Conservation (phyloP, 192 early-diverging fungal species). For the Entophlyctis helioformis region DNA sequence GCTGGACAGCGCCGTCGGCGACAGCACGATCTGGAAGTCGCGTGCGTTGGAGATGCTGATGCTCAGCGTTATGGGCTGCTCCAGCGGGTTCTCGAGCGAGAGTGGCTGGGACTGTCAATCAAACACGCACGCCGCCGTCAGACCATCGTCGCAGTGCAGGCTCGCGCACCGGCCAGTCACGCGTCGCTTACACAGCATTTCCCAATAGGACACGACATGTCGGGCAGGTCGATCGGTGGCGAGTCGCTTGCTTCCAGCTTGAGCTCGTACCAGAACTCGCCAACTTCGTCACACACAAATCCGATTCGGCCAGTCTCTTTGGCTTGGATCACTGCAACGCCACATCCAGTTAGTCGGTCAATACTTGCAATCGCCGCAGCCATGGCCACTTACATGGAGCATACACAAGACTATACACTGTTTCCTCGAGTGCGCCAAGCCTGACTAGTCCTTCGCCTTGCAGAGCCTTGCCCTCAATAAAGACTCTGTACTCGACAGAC, state of each 20-base stretch:
- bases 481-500: constrained; percentile 11
- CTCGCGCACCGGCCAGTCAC: too few relatives aligned
- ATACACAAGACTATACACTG: constrained; percentile 19
- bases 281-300: constrained; percentile 25
- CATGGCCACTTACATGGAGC: constrained; percentile 22
- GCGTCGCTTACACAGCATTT: constrained; percentile 27
- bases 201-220: constrained; percentile 28
- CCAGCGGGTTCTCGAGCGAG: constrained; percentile 14
- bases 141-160: too few relatives aligned
- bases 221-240: constrained; percentile 16
- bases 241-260: constrained; percentile 22
- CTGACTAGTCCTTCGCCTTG: constrained; percentile 8
- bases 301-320: constrained; percentile 16
- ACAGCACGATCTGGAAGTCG: constrained; percentile 20
- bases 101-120: constrained; percentile 11
- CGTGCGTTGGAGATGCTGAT: constrained; percentile 17
- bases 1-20: not conserved
- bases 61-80: constrained; percentile 3
- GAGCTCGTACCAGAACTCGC: constrained; percentile 42
- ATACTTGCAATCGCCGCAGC: not conserved
- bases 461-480: constrained; percentile 20
- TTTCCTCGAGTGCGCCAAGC: constrained; percentile 14
- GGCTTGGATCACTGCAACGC: constrained; percentile 12
- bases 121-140: too few relatives aligned
- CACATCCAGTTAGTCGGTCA: too few relatives aligned